phyloP scores from a whole-genome alignment of 148 eudicot genomes.

The Selenicereus undatus region DNA sequence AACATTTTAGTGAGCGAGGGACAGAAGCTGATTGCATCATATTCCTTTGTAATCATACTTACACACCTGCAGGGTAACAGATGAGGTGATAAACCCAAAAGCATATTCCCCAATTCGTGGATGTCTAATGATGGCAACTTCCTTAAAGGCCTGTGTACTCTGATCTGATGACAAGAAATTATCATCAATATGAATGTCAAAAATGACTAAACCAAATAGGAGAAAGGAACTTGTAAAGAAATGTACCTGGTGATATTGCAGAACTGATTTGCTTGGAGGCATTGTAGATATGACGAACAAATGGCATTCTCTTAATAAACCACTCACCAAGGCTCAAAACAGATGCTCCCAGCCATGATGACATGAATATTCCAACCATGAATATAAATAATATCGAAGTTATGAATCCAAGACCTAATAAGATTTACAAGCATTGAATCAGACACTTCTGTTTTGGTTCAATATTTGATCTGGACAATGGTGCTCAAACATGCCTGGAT shows the following conservation, averaged over 20 bases:
- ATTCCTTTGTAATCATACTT: neutral
- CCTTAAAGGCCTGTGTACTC: conserved; percentile 75
- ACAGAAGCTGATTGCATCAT: neutral
- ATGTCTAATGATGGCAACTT: conserved; percentile 82
- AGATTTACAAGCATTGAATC: conserved; percentile 9
- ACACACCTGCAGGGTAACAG: conserved; percentile 64
- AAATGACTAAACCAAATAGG: conserved; percentile 1
- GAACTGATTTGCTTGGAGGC: conserved; percentile 85
- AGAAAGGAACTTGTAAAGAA: conserved; percentile 14
- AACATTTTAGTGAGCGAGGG: too few species aligned
- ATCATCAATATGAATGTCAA: neutral
- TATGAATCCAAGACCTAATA: conserved; percentile 63
- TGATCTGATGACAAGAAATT: conserved; percentile 43
- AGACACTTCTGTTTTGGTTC: conserved; percentile 3
- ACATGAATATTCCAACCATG: conserved; percentile 81
- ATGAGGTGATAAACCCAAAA: conserved; percentile 84
- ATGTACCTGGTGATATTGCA: conserved; percentile 72
- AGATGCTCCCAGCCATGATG: conserved; percentile 89
- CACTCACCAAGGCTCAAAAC: conserved; percentile 76
- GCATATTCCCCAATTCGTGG: conserved; percentile 88
- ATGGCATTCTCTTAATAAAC: conserved; percentile 80
- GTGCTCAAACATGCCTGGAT: neutral
- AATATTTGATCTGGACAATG: neutral
- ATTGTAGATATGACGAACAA: conserved; percentile 71
- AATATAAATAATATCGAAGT: conserved; percentile 77